Conservation (phyloP, 805 yeast genomes). For the Yamadazyma olivae region DNA sequence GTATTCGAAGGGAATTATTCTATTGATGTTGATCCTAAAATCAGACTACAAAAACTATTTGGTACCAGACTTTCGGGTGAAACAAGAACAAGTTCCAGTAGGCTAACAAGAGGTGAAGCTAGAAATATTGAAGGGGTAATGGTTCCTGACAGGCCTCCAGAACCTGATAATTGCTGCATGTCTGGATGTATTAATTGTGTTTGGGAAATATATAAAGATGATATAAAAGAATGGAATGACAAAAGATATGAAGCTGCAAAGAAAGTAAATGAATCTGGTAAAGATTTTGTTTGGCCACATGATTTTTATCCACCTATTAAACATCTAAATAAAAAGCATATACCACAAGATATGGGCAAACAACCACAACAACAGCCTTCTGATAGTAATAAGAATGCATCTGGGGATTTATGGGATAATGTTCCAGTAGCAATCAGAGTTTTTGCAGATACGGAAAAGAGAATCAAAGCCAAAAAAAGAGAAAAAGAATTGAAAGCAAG, state of each 20-base stretch:
- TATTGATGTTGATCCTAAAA: constrained; percentile 37
- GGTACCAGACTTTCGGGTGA: constrained; percentile 59
- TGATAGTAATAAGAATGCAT: constrained; percentile 12
- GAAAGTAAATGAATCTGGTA: constrained; percentile 22
- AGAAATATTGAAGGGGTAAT: constrained; percentile 52
- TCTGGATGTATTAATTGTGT: constrained; percentile 96
- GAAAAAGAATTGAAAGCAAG: neutral
- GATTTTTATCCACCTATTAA: constrained; percentile 40
- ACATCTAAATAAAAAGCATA: constrained; percentile 29
- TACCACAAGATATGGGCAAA: constrained; percentile 27
- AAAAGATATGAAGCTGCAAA: constrained; percentile 57
- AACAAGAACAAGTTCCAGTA: constrained; percentile 37
- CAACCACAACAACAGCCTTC: constrained; percentile 2
- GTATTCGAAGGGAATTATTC: constrained; percentile 32
- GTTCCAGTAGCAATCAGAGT: constrained; percentile 77
- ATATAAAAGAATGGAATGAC: constrained; percentile 75
- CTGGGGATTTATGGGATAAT: constrained; percentile 36
- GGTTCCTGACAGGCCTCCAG: constrained; percentile 82
- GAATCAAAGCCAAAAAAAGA: constrained; percentile 42
- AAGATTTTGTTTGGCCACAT: constrained; percentile 44
- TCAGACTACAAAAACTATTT: constrained; percentile 48
- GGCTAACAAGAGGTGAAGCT: constrained; percentile 35
- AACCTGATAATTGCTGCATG: constrained; percentile 97
- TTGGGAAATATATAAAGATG: constrained; percentile 92
- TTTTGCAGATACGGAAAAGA: constrained; percentile 80